Base-by-base conservation (phyloP, 2,329 filamentous ascomycete genomes). In the Colletotrichum scovillei region DNA sequence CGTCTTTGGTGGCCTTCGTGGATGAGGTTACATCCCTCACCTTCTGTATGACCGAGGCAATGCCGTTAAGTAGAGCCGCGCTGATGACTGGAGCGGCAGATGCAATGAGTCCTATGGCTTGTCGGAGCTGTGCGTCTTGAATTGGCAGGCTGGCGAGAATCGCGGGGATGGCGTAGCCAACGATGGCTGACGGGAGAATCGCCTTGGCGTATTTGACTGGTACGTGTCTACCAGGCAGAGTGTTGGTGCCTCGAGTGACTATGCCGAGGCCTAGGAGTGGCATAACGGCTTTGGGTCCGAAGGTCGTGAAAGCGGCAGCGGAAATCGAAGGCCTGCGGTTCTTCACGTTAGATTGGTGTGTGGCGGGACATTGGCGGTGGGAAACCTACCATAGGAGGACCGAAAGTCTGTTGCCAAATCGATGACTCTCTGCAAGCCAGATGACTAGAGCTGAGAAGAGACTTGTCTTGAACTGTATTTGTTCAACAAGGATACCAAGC, bases 281-380 rank as follows among this genome's bases (percentile, higher is more conserved):
- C 32, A 63, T 46, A 2, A 63, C n/a, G 28, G 69, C 69, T 2
- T 72, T 72, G 49, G 63, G 9, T 0, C 69, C 63, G 26, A 67
- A n/a, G 8, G 60, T 30, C 22, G 49, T 46, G 49, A 63, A 63
- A 0, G 69, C 56, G 5, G 38, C 57, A 28, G 38, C 63, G 8
- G 55, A 55, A 9, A 52, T n/a, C 4, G 57, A n/a, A 2, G 69
- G 69, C 69, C 69, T 72, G 0, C 5, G 19, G 12, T 32, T 4
- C 2, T 3, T 0, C 1, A 19, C 3, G 22, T 70, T 5, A 66
- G 19, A 14, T 52, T 8, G 4, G 1, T 3, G 16, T n/a, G 22
- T 14, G 0, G 35, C 16, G n/a, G n/a, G 53, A 14, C 1, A 4
- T 5, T 26, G 22, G 30, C 8, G 7, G 5, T 42, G 1, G 32